phyloP scores from a whole-genome alignment of 177 flowering plant species.

The Telopea speciosissima region DNA sequence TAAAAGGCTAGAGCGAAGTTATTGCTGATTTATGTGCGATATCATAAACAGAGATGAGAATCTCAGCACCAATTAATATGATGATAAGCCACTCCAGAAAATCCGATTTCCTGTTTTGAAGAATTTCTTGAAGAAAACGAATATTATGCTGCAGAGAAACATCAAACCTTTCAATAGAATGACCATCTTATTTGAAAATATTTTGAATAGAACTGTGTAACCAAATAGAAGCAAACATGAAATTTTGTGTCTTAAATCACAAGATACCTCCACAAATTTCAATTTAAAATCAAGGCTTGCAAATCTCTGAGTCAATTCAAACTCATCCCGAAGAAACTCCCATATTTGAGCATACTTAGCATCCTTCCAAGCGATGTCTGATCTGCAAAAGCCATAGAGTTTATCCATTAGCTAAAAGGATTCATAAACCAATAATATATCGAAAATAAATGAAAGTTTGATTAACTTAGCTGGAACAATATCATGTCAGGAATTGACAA shows the following conservation, averaged over 20 bases:
- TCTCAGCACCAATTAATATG: conserved; percentile 73
- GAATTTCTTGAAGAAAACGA: conserved; percentile 86
- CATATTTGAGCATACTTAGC: conserved; percentile 97
- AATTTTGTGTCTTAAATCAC: background rate
- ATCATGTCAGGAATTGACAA: background rate
- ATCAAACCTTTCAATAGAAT: conserved; percentile 1
- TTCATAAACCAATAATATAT: background rate
- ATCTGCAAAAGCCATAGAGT: conserved; percentile 36
- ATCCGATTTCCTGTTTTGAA: conserved; percentile 93
- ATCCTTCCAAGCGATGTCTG: conserved; percentile 97
- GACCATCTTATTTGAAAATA: background rate
- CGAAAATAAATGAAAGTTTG: background rate
- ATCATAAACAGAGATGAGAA: conserved; percentile 71
- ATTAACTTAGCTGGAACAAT: background rate
- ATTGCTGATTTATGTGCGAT: conserved; percentile 52
- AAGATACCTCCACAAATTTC: conserved; percentile 91
- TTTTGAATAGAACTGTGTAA: background rate
- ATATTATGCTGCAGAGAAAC: conserved; percentile 78
- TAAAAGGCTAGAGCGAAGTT: conserved; percentile 20
- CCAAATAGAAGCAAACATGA: background rate
- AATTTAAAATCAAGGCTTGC: conserved; percentile 91
- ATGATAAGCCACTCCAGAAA: conserved; percentile 94
- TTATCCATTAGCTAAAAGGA: conserved; percentile 1
- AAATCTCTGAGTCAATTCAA: conserved; percentile 91
- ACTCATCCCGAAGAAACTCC: conserved; percentile 94